phyloP scores from a whole-genome alignment of 106 monocot genomes.

The Dendrobium chrysotoxum region DNA sequence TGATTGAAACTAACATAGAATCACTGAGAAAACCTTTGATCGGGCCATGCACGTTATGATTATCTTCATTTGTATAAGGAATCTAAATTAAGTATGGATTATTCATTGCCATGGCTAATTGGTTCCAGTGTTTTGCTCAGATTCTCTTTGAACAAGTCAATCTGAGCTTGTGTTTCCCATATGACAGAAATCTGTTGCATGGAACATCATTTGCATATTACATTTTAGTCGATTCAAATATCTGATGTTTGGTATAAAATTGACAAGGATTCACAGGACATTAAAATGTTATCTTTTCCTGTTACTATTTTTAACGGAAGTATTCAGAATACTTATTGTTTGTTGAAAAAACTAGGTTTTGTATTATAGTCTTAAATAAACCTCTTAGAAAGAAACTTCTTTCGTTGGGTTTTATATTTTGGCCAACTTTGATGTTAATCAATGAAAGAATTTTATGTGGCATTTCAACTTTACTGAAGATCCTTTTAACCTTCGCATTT shows the following conservation, averaged over 20 bases:
- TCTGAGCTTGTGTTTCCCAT: neutral
- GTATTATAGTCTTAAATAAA: too few species aligned
- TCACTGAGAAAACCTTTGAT: neutral
- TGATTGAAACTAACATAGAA: too few species aligned
- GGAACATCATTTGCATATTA: neutral
- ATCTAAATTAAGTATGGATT: neutral
- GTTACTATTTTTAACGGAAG: neutral
- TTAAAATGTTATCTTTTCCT: neutral
- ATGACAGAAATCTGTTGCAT: neutral
- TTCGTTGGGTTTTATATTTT: neutral
- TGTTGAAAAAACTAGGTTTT: too few species aligned
- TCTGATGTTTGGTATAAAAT: neutral
- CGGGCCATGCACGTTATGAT: neutral
- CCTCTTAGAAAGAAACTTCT: neutral
- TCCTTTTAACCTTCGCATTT: neutral
- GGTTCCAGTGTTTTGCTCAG: neutral
- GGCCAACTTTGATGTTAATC: neutral
- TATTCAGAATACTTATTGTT: neutral
- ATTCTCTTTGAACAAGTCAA: neutral
- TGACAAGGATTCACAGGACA: neutral
- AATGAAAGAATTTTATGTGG: neutral
- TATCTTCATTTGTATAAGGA: neutral
- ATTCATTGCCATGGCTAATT: neutral
- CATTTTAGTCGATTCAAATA: neutral
- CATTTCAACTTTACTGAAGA: neutral